A percentile compares a stretch with the other conserved stretches of the same genome.
These are phyloP conservation scores for Plantago rigida DNA, from an alignment of 305 asterid genomes.

Conservation along the genomic window DNA sequence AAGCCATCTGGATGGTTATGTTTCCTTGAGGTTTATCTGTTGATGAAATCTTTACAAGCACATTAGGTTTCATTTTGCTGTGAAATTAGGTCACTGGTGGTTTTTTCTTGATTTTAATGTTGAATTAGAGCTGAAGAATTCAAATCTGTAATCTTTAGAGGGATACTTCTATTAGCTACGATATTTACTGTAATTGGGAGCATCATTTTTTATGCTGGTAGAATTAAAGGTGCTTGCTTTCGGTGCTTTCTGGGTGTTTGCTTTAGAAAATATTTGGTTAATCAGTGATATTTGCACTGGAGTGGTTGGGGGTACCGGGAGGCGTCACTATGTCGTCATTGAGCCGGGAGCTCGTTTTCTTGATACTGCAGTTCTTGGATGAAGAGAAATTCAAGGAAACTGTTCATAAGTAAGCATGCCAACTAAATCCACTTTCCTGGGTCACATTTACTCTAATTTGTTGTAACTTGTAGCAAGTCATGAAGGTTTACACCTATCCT, in stretches of 20 bases:
- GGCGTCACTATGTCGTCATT: slow-evolving; percentile 73
- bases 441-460: slow-evolving; percentile 11
- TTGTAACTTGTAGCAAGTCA: slow-evolving; percentile 9
- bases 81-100: background rate
- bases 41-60: too few relatives aligned
- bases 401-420: slow-evolving; percentile 63
- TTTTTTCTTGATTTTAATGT: too few relatives aligned
- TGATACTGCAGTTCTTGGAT: slow-evolving; percentile 83
- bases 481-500: background rate
- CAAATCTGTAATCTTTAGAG: background rate
- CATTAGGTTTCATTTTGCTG: background rate
- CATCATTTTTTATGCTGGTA: slow-evolving; percentile 13
- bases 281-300: slow-evolving; percentile 35
- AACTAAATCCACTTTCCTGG: slow-evolving; percentile 2
- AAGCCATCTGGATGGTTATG: too few relatives aligned
- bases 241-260: slow-evolving; percentile 12
- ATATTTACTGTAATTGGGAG: background rate
- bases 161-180: too few relatives aligned
- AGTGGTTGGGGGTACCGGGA: slow-evolving; percentile 41
- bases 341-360: slow-evolving; percentile 90
- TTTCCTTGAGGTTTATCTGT: too few relatives aligned
- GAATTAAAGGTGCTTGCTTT: slow-evolving; percentile 11
- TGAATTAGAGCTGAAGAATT: background rate
- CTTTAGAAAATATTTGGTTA: slow-evolving; percentile 24
- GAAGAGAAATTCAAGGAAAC: slow-evolving; percentile 93